A percentile compares a stretch with the other conserved stretches of the same genome.
Evolutionary conservation across 352 stramenopile genomes (phyloP).

Genomic region (Thalassiosira delicatula): DNA sequence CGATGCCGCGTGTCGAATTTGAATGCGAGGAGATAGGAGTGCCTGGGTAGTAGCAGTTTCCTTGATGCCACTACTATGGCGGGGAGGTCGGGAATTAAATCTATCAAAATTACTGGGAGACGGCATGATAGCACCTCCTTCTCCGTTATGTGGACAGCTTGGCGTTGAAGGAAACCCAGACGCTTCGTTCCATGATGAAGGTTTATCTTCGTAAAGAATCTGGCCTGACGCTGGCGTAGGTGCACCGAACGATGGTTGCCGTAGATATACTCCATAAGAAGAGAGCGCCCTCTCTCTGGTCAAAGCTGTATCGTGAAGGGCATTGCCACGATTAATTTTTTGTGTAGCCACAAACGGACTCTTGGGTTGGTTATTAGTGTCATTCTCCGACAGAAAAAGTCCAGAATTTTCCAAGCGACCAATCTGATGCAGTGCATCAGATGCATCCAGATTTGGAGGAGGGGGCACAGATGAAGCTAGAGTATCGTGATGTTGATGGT

Average conservation of each 20-base stretch:
- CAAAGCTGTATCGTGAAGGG: slow-evolving; percentile 24
- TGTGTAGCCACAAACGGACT: slow-evolving; percentile 22
- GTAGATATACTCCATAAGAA: too few relatives aligned
- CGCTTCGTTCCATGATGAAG: slow-evolving; percentile 46
- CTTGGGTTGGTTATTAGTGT: slow-evolving; percentile 26
- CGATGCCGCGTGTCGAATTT: slow-evolving; percentile 39
- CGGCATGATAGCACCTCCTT: too few relatives aligned
- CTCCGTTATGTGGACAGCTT: slow-evolving; percentile 12
- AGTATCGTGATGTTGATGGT: slow-evolving; percentile 29
- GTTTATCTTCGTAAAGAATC: slow-evolving; percentile 51
- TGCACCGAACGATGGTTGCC: slow-evolving; percentile 40
- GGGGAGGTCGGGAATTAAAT: slow-evolving; percentile 55
- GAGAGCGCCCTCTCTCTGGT: slow-evolving; percentile 57
- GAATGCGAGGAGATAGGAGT: slow-evolving; percentile 33
- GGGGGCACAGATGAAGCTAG: slow-evolving; percentile 32
- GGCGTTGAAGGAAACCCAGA: slow-evolving; percentile 27
- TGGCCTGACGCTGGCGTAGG: slow-evolving; percentile 20
- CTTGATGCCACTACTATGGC: slow-evolving; percentile 43
- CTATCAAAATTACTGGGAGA: too few relatives aligned
- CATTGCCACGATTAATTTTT: slow-evolving; percentile 13
- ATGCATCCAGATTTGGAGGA: slow-evolving; percentile 49
- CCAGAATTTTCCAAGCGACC: slow-evolving; percentile 22
- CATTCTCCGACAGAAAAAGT: slow-evolving; percentile 21
- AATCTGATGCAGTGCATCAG: slow-evolving; percentile 20
- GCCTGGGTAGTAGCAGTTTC: slow-evolving; percentile 27